Evolutionary conservation across 805 yeast species (phyloP).

Genomic region (Komagataella phaffii): DNA sequence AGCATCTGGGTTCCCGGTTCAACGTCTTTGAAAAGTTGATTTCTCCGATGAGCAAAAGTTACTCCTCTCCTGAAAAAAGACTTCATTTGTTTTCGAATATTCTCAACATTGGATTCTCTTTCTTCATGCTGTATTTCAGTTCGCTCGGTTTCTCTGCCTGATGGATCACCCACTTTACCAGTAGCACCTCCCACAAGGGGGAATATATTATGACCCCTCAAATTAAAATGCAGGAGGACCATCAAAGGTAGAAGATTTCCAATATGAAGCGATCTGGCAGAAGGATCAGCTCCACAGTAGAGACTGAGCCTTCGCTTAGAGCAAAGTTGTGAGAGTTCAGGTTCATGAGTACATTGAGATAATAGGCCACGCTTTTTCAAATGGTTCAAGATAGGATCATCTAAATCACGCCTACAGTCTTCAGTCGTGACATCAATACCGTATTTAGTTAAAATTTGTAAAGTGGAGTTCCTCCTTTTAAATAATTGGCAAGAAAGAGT

Average conservation of each 20-base stretch:
- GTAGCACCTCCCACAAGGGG: conserved; percentile 93
- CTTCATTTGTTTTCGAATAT: conserved; percentile 49
- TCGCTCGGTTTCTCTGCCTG: conserved; percentile 78
- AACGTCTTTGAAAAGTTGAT: conserved; percentile 8
- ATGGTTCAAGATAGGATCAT: conserved; percentile 24
- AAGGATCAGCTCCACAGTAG: conserved; percentile 95
- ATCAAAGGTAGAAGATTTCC: conserved; percentile 86
- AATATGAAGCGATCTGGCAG: conserved; percentile 78
- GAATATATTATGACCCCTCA: conserved; percentile 76
- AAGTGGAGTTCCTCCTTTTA: background rate
- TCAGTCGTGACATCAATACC: conserved; percentile 8
- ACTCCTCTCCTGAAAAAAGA: conserved; percentile 49
- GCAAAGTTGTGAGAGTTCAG: conserved; percentile 10
- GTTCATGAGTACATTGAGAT: conserved; percentile 24
- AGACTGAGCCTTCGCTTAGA: conserved; percentile 31
- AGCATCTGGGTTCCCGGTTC: conserved; percentile 7
- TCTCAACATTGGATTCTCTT: conserved; percentile 40
- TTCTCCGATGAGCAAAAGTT: conserved; percentile 43
- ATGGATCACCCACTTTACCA: conserved; percentile 93
- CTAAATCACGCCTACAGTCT: conserved; percentile 16
- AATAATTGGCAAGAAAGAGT: background rate
- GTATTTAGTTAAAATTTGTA: conserved; percentile 7
- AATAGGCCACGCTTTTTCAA: conserved; percentile 33
- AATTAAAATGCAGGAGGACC: conserved; percentile 69
- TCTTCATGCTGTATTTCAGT: conserved; percentile 35